Evolutionary conservation across 768 basidiomycete species (phyloP).

Genomic region (Lactarius akahatsu): DNA sequence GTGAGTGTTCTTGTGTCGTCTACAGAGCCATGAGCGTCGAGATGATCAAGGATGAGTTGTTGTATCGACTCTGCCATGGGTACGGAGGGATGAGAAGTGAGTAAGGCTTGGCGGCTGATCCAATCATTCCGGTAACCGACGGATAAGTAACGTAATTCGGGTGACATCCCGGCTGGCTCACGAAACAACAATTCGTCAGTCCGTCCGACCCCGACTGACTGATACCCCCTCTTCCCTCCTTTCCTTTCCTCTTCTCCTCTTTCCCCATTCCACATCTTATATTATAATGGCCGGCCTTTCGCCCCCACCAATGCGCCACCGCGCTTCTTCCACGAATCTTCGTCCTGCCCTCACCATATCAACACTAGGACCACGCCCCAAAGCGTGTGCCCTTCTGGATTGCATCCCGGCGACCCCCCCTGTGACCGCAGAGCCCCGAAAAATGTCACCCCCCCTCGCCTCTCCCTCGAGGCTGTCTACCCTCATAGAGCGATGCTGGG

Average conservation of each 20-base stretch:
- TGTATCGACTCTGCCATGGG: slow-evolving; percentile 78
- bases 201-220: neutral
- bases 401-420: slow-evolving; percentile 32
- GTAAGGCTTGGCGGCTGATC: neutral
- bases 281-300: slow-evolving; percentile 35
- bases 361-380: slow-evolving; percentile 49
- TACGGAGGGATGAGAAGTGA: neutral
- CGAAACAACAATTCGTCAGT: neutral
- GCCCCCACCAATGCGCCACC: slow-evolving; percentile 49
- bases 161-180: neutral
- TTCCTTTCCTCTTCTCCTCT: neutral
- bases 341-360: slow-evolving; percentile 50
- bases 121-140: neutral
- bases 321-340: slow-evolving; percentile 60
- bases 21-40: slow-evolving; percentile 56
- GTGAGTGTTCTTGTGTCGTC: slow-evolving; percentile 66
- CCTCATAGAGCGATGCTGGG: slow-evolving; percentile 23
- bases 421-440: slow-evolving; percentile 24
- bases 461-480: slow-evolving; percentile 28
- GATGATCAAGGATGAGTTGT: slow-evolving; percentile 70
- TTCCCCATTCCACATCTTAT: slow-evolving; percentile 4
- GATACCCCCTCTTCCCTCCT: neutral
- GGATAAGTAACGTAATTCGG: neutral
- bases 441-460: slow-evolving; percentile 21
- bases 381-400: slow-evolving; percentile 35